Evolutionary conservation across 2,329 filamentous ascomycete genomes (phyloP).

Genomic region (Gnomoniopsis sp.): DNA sequence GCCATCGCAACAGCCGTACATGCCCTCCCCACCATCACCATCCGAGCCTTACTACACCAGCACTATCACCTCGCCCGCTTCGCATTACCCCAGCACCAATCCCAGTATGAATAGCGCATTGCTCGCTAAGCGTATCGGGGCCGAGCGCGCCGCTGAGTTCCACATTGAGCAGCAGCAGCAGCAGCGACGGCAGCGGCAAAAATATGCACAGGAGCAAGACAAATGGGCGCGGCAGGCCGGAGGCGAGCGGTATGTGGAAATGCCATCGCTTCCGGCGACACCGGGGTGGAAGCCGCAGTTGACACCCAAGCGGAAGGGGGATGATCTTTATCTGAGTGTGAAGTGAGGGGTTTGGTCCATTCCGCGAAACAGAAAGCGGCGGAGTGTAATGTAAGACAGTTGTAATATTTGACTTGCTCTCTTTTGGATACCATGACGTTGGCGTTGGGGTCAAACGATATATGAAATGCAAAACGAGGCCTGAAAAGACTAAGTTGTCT

Average conservation of each 20-base stretch:
- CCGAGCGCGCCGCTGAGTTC: slow-evolving; percentile 46
- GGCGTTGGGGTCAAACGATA: no score
- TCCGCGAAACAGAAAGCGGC: no score
- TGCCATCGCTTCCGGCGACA: slow-evolving; percentile 38
- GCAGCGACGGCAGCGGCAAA: slow-evolving; percentile 22
- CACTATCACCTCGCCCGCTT: not conserved
- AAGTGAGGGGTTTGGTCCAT: slow-evolving; percentile 29
- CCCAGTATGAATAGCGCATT: slow-evolving; percentile 34
- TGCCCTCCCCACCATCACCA: slow-evolving; percentile 9
- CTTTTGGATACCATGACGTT: no score
- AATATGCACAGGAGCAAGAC: slow-evolving; percentile 1
- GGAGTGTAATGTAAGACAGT: no score
- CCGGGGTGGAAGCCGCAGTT: slow-evolving; percentile 62
- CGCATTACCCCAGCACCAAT: not conserved
- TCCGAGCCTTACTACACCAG: slow-evolving; percentile 5
- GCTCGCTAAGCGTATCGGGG: slow-evolving; percentile 50
- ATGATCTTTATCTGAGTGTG: slow-evolving; percentile 60
- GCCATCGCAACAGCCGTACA: not conserved
- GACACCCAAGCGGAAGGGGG: slow-evolving; percentile 64
- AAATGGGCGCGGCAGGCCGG: not conserved
- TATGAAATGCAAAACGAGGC: no score
- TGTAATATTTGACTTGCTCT: no score
- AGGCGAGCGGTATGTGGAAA: slow-evolving; percentile 12
- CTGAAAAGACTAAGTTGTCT: no score
- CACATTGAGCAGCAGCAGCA: slow-evolving; percentile 28